Evolutionary conservation across 179 eudicot species (phyloP).

Genomic region (Silene coronaria): DNA sequence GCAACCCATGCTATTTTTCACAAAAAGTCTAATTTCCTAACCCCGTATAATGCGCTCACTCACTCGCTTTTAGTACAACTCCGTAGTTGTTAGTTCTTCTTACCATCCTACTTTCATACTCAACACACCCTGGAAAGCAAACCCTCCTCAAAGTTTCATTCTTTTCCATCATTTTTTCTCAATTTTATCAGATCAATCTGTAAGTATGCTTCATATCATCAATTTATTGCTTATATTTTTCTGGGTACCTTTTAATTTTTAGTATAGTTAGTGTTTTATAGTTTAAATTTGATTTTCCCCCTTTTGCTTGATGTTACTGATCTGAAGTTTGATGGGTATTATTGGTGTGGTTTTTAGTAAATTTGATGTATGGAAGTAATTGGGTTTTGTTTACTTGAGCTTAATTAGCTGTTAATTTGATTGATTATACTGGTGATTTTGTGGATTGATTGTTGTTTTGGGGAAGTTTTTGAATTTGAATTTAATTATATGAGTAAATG

Average conservation of each 20-base stretch:
- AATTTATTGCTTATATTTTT: not conserved
- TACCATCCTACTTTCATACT: slow-evolving; percentile 17
- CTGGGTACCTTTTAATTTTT: slow-evolving; percentile 10
- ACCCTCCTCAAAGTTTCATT: slow-evolving; percentile 15
- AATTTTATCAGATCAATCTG: slow-evolving; percentile 3
- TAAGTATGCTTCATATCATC: slow-evolving; percentile 3
- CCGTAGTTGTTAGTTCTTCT: not conserved
- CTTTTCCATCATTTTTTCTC: not conserved
- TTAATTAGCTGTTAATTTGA: slow-evolving; percentile 14
- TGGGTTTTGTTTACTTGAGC: slow-evolving; percentile 2
- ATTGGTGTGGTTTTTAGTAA: slow-evolving; percentile 6
- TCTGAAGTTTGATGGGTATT: slow-evolving; percentile 15
- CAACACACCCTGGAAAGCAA: not conserved
- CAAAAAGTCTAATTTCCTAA: too few species aligned
- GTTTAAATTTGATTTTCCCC: slow-evolving; percentile 1
- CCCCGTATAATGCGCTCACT: slow-evolving; percentile 27
- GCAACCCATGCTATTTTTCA: slow-evolving; percentile 19
- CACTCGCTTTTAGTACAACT: slow-evolving; percentile 9
- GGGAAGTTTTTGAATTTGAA: not conserved
- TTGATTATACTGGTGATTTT: not conserved
- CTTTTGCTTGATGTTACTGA: slow-evolving; percentile 17
- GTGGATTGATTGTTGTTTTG: not conserved
- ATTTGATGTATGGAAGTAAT: slow-evolving; percentile 1
- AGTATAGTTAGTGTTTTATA: not conserved
- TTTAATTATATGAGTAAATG: not conserved